Base-by-base conservation (phyloP, 2,329 filamentous ascomycete species). In the Xylogone sp. region DNA sequence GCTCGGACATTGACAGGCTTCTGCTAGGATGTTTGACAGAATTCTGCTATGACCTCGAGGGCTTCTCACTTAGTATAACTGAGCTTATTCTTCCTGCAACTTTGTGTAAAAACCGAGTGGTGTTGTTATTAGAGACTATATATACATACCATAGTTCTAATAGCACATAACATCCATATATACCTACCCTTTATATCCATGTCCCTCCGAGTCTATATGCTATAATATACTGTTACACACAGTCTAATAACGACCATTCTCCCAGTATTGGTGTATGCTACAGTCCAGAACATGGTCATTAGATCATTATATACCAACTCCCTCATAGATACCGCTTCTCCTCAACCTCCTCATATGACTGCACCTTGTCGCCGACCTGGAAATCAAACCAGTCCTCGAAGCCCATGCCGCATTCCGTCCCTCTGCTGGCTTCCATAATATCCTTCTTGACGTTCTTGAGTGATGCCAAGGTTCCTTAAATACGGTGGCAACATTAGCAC, bases 381-480 rank as follows among this genome's bases (percentile, higher is more conserved):
- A 97, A 87, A 20, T 83, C 87, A 45, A 87, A 77, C 83, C 90
- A 99, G 27, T 77, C 79, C 2, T 87, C 83, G 63, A 99, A 93
- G 48, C 83, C 84, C 59, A 99, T 86, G 59, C 94, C 94, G 63
- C 94, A 99, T 70, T 99, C 94, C n/a, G 80, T 83, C 53, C 91
- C 92, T 71, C 96, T 97, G 62, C 84, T 84, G 84, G 96, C 94
- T 65, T 96, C 90, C 44, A 76, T 75, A 24, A 94, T 88, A 58
- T 97, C 90, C 68, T 95, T 95, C 78, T 97, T 97, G 68, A 88
- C 83, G 63, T 95, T 88, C 73, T 94, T 97, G 53, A 99, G 82
- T 1, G 89, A 89, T 18, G 83, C 79, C 43, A 97, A 81, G 48
- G 78, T 79, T 58, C 92, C 93, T 96, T 53, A 22, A 51, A 20